phyloP scores from a whole-genome alignment of 768 basidiomycete genomes.

The Flagelloscypha sp. region DNA sequence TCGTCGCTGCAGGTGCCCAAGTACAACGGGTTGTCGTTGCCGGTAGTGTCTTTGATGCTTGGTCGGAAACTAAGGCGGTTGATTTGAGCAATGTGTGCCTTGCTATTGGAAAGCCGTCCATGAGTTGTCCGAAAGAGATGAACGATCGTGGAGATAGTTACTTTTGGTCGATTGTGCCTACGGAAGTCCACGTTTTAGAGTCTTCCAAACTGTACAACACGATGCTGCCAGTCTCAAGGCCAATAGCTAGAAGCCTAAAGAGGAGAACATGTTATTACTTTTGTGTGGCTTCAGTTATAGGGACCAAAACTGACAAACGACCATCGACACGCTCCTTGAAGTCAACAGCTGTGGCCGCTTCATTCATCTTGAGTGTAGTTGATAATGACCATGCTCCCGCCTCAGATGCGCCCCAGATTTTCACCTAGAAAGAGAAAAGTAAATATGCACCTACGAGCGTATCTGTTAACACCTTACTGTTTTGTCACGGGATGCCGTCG shows the following conservation, averaged over 20 bases:
- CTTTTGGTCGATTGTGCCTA: slow-evolving; percentile 40
- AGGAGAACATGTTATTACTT: slow-evolving; percentile 1
- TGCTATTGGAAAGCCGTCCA: slow-evolving; percentile 29
- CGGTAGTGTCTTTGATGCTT: slow-evolving; percentile 17
- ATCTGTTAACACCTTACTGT: slow-evolving; percentile 43
- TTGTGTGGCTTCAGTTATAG: too few species aligned
- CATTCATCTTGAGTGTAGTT: slow-evolving; percentile 57
- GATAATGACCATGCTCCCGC: slow-evolving; percentile 45
- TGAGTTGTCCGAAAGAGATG: not conserved
- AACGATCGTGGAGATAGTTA: slow-evolving; percentile 23
- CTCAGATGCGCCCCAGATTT: slow-evolving; percentile 58
- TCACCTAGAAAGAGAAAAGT: slow-evolving; percentile 45
- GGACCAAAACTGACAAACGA: too few species aligned
- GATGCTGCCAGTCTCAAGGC: slow-evolving; percentile 77
- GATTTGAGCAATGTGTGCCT: slow-evolving; percentile 71
- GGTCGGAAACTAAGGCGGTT: slow-evolving; percentile 79
- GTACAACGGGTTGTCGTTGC: too few species aligned
- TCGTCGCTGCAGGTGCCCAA: too few species aligned
- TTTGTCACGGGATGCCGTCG: slow-evolving; percentile 93
- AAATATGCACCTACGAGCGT: not conserved
- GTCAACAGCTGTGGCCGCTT: slow-evolving; percentile 79
- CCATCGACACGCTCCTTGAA: slow-evolving; percentile 37
- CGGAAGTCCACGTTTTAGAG: slow-evolving; percentile 38
- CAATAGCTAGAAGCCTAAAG: slow-evolving; percentile 63
- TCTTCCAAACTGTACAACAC: slow-evolving; percentile 36